These are phyloP conservation scores for Fusarium tjaetaba DNA, from an alignment of 2,329 filamentous ascomycete species.

Conservation along the genomic window DNA sequence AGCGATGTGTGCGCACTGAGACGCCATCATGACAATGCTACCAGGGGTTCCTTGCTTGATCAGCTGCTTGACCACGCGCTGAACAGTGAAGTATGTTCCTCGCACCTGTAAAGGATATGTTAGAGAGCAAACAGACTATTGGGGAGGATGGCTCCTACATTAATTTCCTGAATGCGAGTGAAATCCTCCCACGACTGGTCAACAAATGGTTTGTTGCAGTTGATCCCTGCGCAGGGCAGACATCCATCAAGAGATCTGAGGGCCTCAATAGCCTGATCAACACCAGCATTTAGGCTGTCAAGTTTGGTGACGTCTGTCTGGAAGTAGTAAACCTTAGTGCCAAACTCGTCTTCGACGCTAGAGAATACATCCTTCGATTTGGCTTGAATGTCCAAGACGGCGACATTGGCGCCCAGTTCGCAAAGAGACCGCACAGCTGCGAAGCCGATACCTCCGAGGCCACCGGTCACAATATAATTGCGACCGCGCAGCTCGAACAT, in stretches of 20 bases:
- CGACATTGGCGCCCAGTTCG: neutral
- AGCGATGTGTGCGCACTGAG: slow-evolving; percentile 27
- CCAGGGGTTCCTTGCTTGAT: slow-evolving; percentile 50
- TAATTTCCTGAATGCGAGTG: neutral
- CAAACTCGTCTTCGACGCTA: neutral
- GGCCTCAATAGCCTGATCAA: neutral
- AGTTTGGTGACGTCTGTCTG: neutral
- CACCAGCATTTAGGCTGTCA: neutral
- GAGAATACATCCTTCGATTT: neutral
- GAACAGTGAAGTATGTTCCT: slow-evolving; percentile 53
- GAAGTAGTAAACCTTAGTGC: neutral
- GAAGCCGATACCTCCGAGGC: neutral
- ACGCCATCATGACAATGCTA: slow-evolving; percentile 47
- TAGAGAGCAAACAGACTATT: neutral
- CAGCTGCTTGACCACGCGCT: slow-evolving; percentile 52
- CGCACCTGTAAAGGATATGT: neutral
- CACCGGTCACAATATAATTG: neutral
- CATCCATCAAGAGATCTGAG: neutral
- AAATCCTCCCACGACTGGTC: neutral
- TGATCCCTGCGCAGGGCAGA: neutral
- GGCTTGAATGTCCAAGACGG: neutral
- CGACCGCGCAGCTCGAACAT: neutral
- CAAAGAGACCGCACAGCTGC: neutral
- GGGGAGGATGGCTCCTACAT: neutral
- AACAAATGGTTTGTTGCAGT: neutral